Percentiles rank a stretch among this genome's conserved stretches.
These are phyloP conservation scores for Sinapis alba DNA, from an alignment of 441 rosid genomes.

Conservation along the genomic window DNA sequence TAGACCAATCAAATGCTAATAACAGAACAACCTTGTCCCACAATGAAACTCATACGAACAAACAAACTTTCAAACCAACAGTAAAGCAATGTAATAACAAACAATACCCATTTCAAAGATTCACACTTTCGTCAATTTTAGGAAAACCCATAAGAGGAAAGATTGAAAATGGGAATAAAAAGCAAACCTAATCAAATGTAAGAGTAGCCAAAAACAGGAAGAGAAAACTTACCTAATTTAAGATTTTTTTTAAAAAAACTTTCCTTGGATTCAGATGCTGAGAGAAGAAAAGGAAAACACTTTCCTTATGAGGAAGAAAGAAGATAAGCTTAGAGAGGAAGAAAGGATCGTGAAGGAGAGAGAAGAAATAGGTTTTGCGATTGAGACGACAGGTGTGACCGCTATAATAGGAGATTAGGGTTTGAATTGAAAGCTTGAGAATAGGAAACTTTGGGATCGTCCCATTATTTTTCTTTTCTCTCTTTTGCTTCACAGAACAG, in stretches of 20 bases:
- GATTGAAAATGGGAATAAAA: constrained; percentile 38
- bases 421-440: constrained; percentile 48
- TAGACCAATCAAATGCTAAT: neutral
- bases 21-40: neutral
- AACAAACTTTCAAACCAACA: neutral
- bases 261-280: constrained; percentile 24
- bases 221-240: constrained; percentile 26
- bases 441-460: constrained; percentile 39
- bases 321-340: constrained; percentile 29
- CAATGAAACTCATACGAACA: neutral
- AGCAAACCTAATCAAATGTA: neutral
- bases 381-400: constrained; percentile 59
- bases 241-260: constrained; percentile 23
- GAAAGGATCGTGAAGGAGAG: constrained; percentile 34
- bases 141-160: constrained; percentile 16
- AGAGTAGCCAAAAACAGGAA: constrained; percentile 21
- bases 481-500: constrained; percentile 28
- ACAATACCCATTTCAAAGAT: neutral
- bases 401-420: constrained; percentile 51
- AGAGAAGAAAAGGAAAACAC: constrained; percentile 40
- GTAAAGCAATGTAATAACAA: neutral
- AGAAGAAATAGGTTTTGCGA: constrained; percentile 40
- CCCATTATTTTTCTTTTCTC: neutral
- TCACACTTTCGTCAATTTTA: neutral
- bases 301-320: constrained; percentile 41